Evolutionary conservation across 306 rosid species (phyloP).

Genomic region (Canavalia gladiata): DNA sequence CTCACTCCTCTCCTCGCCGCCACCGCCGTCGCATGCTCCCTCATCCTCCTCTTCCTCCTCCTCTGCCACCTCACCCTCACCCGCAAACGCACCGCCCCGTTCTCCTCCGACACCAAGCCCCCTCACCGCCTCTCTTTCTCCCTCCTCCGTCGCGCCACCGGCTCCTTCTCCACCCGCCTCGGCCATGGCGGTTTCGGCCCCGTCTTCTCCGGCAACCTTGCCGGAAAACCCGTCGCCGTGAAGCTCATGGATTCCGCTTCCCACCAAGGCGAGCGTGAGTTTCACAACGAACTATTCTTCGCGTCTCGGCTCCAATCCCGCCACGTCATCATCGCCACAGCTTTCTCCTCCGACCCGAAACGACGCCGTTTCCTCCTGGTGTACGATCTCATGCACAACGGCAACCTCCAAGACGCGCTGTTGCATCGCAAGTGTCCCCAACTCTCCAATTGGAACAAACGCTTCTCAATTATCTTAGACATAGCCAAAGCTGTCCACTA

Average conservation of each 20-base stretch:
- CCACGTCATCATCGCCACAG: slow-evolving; percentile 65
- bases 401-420: slow-evolving; percentile 92
- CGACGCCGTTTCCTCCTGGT: slow-evolving; percentile 80
- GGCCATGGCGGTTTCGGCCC: slow-evolving; percentile 97
- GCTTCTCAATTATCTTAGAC: slow-evolving; percentile 60
- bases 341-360: slow-evolving; percentile 80
- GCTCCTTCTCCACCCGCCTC: slow-evolving; percentile 78
- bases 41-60: slow-evolving; percentile 63
- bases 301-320: slow-evolving; percentile 68
- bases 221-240: slow-evolving; percentile 69
- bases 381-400: slow-evolving; percentile 81
- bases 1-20: slow-evolving; percentile 48
- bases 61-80: slow-evolving; percentile 58
- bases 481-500: slow-evolving; percentile 72
- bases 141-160: slow-evolving; percentile 86
- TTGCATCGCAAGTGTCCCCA: slow-evolving; percentile 73
- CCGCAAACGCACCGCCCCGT: slow-evolving; percentile 65
- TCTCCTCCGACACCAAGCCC: slow-evolving; percentile 51
- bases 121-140: slow-evolving; percentile 80
- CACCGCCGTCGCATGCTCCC: slow-evolving; percentile 52
- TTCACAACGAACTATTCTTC: slow-evolving; percentile 90
- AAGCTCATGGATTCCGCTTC: slow-evolving; percentile 89
- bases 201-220: slow-evolving; percentile 69
- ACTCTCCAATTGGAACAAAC: slow-evolving; percentile 72
- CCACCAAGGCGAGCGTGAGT: slow-evolving; percentile 90